Evolutionary conservation across 2,329 filamentous ascomycete genomes (phyloP), one percentile per base, ranked within the genome.

Genomic region (Ophiosphaerella narmari): DNA sequence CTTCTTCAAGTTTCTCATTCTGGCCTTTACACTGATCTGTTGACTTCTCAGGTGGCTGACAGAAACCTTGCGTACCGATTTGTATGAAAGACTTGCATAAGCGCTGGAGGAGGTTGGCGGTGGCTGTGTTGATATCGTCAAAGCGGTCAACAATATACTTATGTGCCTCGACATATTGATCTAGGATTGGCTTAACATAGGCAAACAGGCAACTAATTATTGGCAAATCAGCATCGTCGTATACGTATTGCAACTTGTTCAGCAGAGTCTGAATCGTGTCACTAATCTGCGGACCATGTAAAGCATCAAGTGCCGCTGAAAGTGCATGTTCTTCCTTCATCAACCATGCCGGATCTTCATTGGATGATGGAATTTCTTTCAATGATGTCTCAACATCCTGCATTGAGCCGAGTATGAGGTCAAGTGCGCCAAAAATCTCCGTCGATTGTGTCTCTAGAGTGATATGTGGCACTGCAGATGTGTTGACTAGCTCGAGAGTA

Each of bases 21-120:
- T 89, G 83, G 16, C 84, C 85, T 43, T 85, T 81, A 48, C 87
- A 84, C 41, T 87, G 84, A 35, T 90, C 70, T 13, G 58, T 57
- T 2, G 85, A 86, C 62, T 91, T 88, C 63, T 97, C 92, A 18
- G 88, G 82, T 0, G 94, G 94, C 16, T 87, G 90, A 69, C 94
- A 99, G 78, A 97, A 97, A 2, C 94, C 94, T 69, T 95, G 86
- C 0, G 85, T 82, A 1, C 89, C 86, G 42, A 99, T 83, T 50
- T 91, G 86, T 1, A 84, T 83, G 70, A 97, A 96, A 0, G 86
- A 84, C 42, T 87, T 90, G 31, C 86, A 84, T 38, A 99, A 81
- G 12, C 87, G 83, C 68, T 89, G 88, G 0, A 89, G 85, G 67
- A 96, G 83, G 60, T 88, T 88, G 62, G 86, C 88, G 2, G 86